phyloP scores from a whole-genome alignment of 2,329 filamentous ascomycete genomes.

The Trichophyton mentagrophytes region DNA sequence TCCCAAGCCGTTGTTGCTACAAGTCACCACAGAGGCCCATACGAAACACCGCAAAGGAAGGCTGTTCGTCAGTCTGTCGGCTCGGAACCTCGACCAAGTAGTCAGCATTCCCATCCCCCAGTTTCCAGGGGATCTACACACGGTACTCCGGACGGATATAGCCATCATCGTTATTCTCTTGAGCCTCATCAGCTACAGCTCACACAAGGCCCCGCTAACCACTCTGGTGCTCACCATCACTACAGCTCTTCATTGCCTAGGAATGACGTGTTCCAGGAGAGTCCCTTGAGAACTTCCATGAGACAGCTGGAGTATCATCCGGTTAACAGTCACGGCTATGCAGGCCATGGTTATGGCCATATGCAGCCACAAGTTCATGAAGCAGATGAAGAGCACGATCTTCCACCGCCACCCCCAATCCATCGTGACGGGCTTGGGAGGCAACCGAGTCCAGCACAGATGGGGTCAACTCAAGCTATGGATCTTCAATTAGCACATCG shows the following conservation, averaged over 20 bases:
- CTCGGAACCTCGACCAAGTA: conserved; percentile 6
- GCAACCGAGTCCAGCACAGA: conserved; percentile 8
- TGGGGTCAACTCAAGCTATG: conserved; percentile 3
- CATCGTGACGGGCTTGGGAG: conserved; percentile 18
- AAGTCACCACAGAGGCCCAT: conserved; percentile 1
- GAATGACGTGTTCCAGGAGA: conserved; percentile 18
- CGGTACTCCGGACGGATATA: conserved; percentile 1
- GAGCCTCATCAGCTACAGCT: conserved; percentile 3
- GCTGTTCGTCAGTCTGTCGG: conserved; percentile 4
- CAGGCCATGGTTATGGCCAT: conserved; percentile 8
- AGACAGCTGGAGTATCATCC: conserved; percentile 15
- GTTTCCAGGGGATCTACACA: conserved; percentile 8
- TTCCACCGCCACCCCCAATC: conserved; percentile 24
- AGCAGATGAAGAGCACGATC: conserved; percentile 15
- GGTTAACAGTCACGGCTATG: not conserved
- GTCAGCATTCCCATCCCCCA: conserved; percentile 8
- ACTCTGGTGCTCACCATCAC: conserved; percentile 5
- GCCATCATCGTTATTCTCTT: not conserved
- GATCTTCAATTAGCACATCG: conserved; percentile 8
- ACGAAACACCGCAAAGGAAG: conserved; percentile 10
- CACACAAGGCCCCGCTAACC: not conserved
- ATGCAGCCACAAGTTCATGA: conserved; percentile 13
- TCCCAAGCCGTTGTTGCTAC: not conserved
- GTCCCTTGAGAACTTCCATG: conserved; percentile 19
- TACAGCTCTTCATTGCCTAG: conserved; percentile 13